These are phyloP conservation scores for Striga asiatica DNA, from an alignment of 257 asterid genomes.

Conservation along the genomic window DNA sequence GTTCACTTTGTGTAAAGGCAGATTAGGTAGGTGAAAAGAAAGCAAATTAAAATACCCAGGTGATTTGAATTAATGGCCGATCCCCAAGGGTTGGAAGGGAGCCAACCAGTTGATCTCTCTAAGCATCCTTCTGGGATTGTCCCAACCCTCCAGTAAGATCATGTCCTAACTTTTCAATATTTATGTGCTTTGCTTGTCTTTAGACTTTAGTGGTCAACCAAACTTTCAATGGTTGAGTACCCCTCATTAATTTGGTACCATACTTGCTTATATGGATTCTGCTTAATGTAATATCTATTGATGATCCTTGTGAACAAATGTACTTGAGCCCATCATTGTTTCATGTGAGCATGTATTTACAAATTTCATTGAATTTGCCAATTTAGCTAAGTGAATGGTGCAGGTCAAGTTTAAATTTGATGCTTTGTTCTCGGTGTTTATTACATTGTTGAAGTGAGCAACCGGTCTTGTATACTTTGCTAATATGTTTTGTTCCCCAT, in stretches of 20 bases:
- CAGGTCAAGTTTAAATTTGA: not conserved
- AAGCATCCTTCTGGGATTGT: slow-evolving; percentile 70
- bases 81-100: slow-evolving; percentile 47
- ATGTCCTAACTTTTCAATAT: not conserved
- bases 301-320: too few species aligned
- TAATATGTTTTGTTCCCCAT: too few species aligned
- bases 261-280: not conserved
- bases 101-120: slow-evolving; percentile 54
- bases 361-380: too few species aligned
- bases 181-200: not conserved
- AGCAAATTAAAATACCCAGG: slow-evolving; percentile 13
- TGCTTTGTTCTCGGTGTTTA: too few species aligned
- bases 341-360: too few species aligned
- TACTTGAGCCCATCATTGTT: too few species aligned
- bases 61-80: slow-evolving; percentile 34
- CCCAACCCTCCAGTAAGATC: slow-evolving; percentile 62
- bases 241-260: not conserved
- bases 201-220: too few species aligned
- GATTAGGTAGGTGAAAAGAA: not conserved
- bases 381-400: not conserved
- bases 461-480: too few species aligned
- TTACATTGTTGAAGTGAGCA: not conserved
- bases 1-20: not conserved
- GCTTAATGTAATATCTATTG: not conserved
- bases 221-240: not conserved